Base-by-base conservation (phyloP, 345 rosid genomes). In the Sonneratia caseolaris region DNA sequence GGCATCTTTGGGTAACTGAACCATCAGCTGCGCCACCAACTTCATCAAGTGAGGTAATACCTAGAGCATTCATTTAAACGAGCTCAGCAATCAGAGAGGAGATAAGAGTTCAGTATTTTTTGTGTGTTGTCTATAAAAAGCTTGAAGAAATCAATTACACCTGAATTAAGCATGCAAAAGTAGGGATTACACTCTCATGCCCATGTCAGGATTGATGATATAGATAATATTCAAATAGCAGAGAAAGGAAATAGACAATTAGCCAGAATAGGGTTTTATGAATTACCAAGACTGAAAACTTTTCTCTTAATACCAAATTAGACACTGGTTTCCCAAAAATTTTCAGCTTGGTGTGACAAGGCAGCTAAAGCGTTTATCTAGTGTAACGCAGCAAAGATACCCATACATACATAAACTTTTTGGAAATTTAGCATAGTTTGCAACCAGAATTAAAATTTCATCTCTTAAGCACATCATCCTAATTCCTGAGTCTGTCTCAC, bases 11-110 rank as follows among this genome's bases (percentile, higher is more conserved):
- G 97, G 97, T 69, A 95, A 80, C 79, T 82, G 80, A 53, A 85
- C 70, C 37, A 84, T 82, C 61, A 87, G 80, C 64, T 87, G 90
- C 35, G 97, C 96, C 80, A 90, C 74, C 77, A 79, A 74, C 84
- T 87, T 92, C 97, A 95, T 90, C 81, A 90, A 81, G 80, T 84
- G 74, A 71, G 99, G 92, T 72, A 95, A 78, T 24, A 89, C 95
- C 95, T 87, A 79, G 42, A 79, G 49, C 78, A 76, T 67, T 19
- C 37, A 38, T 64, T 49, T 40, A 22, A 55, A 48, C 16, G 62
- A 68, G 69, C 72, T 67, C 70, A 37, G 55, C 43, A 45, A 47
- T 51, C 14, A 18, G 22, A 49, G 24, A 57, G 32, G 35, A 53
- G 22, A 53, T 16, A 53, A 53, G 45, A 42, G 45, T 42, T 42